Base-by-base conservation (phyloP, 177 flowering plant genomes). In the Tripterygium wilfordii region DNA sequence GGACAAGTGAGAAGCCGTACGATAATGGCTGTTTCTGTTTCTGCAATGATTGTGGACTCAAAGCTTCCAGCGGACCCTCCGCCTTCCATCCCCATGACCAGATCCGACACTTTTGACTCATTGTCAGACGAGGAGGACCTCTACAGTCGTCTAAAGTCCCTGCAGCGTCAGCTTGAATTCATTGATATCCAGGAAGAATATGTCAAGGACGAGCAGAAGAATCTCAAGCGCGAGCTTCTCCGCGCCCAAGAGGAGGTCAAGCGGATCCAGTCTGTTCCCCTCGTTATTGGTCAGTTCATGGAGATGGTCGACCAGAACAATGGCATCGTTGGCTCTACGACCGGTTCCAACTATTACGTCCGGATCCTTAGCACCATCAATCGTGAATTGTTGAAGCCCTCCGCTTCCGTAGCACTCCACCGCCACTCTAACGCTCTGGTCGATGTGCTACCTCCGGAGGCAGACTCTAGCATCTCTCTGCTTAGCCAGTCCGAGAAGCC, bases 231-330 rank as follows among this genome's bases (percentile, higher is more conserved):
- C 17, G 97, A 90, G 66, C 85, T 69, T 14, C 76, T 90, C 4
- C 69, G 97, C 6, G 91, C 91, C 2, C 96, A 90, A 55, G 97
- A 90, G 54, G 97, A 90, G 77, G 97, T 90, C 15, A 90, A 87
- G 76, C 57, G 97, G 74, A 90, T 90, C 58, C 97, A 90, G 47
- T 90, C 96, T 7, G 97, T 90, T 35, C 97, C 97, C 0, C 76
- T 90, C 5, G 97, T 90, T 3, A 90, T 90, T 28, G 97, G 96
- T 1, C 97, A 90, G 76, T 90, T 90, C 59, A 90, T 90, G 97
- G 97, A 90, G 75, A 90, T 90, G 96, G 89, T 90, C n/a, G 97
- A 90, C 54, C 79, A 72, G 75, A 90, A 87, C 64, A 87, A 90
- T 49, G 96, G 88, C 6, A 90, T 90, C 42, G 97, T 90, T 16